Evolutionary conservation across 345 rosid species (phyloP).

Genomic region (Draba incana): DNA sequence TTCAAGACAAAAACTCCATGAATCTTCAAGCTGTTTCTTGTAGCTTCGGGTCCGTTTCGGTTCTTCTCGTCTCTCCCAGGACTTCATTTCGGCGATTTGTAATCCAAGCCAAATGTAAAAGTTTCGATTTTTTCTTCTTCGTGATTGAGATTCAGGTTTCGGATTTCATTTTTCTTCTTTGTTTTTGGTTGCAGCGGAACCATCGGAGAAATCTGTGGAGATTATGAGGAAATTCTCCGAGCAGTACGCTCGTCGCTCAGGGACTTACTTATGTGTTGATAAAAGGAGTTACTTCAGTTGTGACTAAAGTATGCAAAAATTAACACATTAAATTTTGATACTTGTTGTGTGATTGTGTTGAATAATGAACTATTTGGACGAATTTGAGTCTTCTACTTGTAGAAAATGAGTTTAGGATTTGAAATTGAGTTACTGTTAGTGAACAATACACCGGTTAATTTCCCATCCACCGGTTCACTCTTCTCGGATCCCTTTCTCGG

Average conservation of each 20-base stretch:
- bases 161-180: not conserved
- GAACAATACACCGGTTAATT: conserved; percentile 3
- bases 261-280: conserved; percentile 88
- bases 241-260: conserved; percentile 94
- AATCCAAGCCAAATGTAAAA: conserved; percentile 54
- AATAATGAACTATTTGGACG: not conserved
- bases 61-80: conserved; percentile 46
- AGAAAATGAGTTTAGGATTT: not conserved
- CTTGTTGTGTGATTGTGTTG: not conserved
- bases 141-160: not conserved
- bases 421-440: not conserved
- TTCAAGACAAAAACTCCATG: conserved; percentile 36
- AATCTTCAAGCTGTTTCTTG: conserved; percentile 56
- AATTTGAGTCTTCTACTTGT: too few species aligned
- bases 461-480: conserved; percentile 26
- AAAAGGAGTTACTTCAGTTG: conserved; percentile 96
- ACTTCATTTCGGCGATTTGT: conserved; percentile 46
- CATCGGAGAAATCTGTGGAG: conserved; percentile 86
- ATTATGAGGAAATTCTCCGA: conserved; percentile 98
- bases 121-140: not conserved
- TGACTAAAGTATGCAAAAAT: conserved; percentile 64
- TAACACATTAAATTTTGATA: not conserved
- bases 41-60: conserved; percentile 48
- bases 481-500: not conserved
- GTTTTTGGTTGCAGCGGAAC: conserved; percentile 57